Base-by-base conservation (phyloP, 495 filamentous ascomycete species). In the Penicillium cinerascens region DNA sequence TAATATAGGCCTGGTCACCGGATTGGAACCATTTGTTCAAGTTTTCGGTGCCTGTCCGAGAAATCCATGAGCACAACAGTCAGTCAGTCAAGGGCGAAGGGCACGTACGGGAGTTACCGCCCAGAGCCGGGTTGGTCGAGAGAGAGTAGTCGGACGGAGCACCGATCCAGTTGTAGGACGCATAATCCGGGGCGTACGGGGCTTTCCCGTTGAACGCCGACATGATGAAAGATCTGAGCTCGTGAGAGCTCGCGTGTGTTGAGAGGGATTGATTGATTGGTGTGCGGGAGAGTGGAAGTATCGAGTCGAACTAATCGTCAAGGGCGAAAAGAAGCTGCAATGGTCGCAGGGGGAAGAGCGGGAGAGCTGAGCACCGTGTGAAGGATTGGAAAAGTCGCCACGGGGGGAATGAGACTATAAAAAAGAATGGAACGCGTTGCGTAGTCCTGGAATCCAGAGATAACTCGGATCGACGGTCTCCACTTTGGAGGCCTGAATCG, bases 1-100 rank as follows among this genome's bases (percentile, higher is more conserved):
- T 82, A 70, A 98, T 97, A 75, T 91, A 98, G 68, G 89, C 88
- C 70, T 82, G 78, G 60, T 90, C 87, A 49, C 87, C 87, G 10
- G 84, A 70, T 51, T 81, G 67, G 61, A 74, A 87, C 90, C 91
- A 92, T 85, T 92, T 91, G 76, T 96, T 96, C 58, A 95, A 62
- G 71, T 91, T 91, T 63, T 89, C 86, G 62, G 64, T 71, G 52
- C 77, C 87, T 91, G 59, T 17, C 44, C 8, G 11, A 22, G 29
- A 23, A 17, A 5, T 42, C 49, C 49, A 44, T 25, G 22, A 52
- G 11, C 6, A 8, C 33, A 23, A 1, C 10, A 48, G 38, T 39
- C n/a, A 20, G 38, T 39, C n/a, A 20, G 38, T 8, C 39, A n/a
- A 29, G 35, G 15, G 0, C 8, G 15, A 21, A 45, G 43, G 44